A percentile compares a stretch with the other conserved stretches of the same genome.
Evolutionary conservation across 371 early-diverging fungal species (phyloP).

Genomic region (Rhizopus sp.): DNA sequence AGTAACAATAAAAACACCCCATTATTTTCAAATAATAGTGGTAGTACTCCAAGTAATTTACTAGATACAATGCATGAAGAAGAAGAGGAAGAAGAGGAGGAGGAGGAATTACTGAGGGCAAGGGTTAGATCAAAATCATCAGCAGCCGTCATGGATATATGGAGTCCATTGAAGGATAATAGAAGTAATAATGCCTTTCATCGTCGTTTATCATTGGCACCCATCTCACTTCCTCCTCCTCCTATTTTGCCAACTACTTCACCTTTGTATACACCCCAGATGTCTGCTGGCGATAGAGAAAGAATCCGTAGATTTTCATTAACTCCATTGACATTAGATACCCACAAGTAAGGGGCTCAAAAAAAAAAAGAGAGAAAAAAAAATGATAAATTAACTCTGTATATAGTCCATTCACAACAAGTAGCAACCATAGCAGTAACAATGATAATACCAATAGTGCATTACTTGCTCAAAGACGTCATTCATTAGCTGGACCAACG

Average conservation of each 20-base stretch:
- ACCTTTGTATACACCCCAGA: constrained; percentile 4
- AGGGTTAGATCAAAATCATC: constrained; percentile 40
- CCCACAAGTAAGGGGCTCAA: not conserved
- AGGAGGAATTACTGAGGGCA: constrained; percentile 1
- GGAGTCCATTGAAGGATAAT: constrained; percentile 28
- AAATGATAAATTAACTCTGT: no score
- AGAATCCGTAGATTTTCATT: constrained; percentile 40
- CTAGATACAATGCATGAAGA: constrained; percentile 41
- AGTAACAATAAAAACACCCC: not conserved
- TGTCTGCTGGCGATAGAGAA: constrained; percentile 31
- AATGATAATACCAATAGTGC: not conserved
- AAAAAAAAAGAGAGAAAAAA: not conserved
- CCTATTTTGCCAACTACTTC: constrained; percentile 5
- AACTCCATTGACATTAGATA: constrained; percentile 24
- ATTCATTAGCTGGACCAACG: constrained; percentile 37
- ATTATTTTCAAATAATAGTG: not conserved
- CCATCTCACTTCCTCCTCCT: constrained; percentile 1
- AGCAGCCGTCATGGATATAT: constrained; percentile 41
- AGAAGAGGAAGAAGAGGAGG: constrained; percentile 21
- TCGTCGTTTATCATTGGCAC: constrained; percentile 9
- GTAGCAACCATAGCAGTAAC: no score
- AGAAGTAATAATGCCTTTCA: constrained; percentile 1
- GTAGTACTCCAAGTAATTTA: no score
- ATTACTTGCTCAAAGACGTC: constrained; percentile 30
- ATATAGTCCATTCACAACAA: not conserved